A percentile compares a stretch with the other conserved stretches of the same genome.
phyloP scores from a whole-genome alignment of 805 yeast species.

The Saturnispora besseyi region DNA sequence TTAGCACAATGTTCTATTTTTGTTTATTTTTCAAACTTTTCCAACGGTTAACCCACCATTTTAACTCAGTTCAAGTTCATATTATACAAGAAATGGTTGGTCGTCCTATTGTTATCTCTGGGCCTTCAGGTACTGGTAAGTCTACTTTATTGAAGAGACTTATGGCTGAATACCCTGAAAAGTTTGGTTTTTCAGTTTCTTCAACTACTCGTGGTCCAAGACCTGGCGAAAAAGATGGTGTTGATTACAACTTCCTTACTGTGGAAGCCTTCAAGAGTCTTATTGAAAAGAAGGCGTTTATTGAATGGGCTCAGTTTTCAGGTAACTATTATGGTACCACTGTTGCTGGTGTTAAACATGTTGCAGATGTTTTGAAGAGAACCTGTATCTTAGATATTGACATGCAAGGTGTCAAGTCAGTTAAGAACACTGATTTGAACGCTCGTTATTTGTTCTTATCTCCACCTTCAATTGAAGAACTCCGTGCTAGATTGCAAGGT shows the following conservation, averaged over 20 bases:
- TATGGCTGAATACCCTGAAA: constrained; percentile 81
- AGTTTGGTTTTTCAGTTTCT: constrained; percentile 90
- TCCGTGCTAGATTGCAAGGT: constrained; percentile 64
- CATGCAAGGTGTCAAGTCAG: constrained; percentile 97
- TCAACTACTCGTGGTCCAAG: constrained; percentile 90
- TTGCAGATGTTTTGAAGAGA: constrained; percentile 48
- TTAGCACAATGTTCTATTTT: not conserved
- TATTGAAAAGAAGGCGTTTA: constrained; percentile 67
- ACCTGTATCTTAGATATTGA: constrained; percentile 93
- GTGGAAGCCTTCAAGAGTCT: constrained; percentile 72
- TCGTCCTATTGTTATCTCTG: constrained; percentile 91
- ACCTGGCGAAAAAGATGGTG: constrained; percentile 82
- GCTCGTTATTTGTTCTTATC: constrained; percentile 83
- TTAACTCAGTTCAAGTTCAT: not conserved
- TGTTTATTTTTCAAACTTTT: not conserved
- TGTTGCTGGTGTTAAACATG: constrained; percentile 73
- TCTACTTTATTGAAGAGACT: constrained; percentile 85
- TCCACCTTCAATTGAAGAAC: constrained; percentile 83
- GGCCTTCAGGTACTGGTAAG: constrained; percentile 96
- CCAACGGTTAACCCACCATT: not conserved
- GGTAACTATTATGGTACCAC: constrained; percentile 98
- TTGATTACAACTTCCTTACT: constrained; percentile 78
- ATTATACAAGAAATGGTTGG: constrained; percentile 10
- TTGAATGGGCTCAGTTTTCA: constrained; percentile 97
- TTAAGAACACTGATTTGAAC: constrained; percentile 70